A percentile compares a stretch with the other conserved stretches of the same genome.
These are phyloP conservation scores for Xanthoconium stramineum DNA, from an alignment of 768 basidiomycete species.

Conservation along the genomic window DNA sequence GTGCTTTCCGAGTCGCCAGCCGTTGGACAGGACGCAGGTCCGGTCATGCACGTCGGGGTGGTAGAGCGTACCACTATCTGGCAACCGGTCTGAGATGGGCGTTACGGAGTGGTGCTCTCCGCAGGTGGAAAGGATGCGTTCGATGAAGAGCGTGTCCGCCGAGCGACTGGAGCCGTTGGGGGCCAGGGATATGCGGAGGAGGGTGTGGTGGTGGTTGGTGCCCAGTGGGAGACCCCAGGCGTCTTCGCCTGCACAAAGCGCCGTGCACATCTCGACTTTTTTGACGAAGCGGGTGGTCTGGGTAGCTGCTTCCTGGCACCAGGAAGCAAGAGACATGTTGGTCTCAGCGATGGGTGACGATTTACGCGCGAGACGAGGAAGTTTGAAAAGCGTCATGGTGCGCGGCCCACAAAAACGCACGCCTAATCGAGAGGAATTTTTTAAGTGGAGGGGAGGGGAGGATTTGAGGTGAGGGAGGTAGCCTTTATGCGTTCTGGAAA, in stretches of 20 bases:
- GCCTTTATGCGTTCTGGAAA: no score
- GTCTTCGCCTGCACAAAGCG: neutral
- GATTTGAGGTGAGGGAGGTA: no score
- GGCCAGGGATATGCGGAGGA: conserved; percentile 2
- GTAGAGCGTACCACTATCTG: neutral
- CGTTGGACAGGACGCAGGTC: neutral
- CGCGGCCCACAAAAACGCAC: no score
- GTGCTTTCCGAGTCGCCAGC: neutral
- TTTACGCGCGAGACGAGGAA: no score
- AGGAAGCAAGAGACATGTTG: neutral
- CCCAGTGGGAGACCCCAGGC: neutral
- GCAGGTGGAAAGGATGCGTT: conserved; percentile 15
- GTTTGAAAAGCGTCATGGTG: no score
- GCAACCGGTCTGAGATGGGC: neutral
- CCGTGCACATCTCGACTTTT: conserved; percentile 16
- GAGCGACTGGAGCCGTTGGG: neutral
- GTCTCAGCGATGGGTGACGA: neutral
- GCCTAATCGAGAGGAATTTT: no score
- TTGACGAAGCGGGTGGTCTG: conserved; percentile 1
- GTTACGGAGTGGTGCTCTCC: conserved; percentile 8
- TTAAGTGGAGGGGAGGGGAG: no score
- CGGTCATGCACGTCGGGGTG: conserved; percentile 14
- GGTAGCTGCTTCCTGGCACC: neutral
- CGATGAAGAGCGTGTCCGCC: conserved; percentile 6
- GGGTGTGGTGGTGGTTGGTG: conserved; percentile 5